Conservation (phyloP, 257 asterid genomes). For the Scutellaria baicalensis region DNA sequence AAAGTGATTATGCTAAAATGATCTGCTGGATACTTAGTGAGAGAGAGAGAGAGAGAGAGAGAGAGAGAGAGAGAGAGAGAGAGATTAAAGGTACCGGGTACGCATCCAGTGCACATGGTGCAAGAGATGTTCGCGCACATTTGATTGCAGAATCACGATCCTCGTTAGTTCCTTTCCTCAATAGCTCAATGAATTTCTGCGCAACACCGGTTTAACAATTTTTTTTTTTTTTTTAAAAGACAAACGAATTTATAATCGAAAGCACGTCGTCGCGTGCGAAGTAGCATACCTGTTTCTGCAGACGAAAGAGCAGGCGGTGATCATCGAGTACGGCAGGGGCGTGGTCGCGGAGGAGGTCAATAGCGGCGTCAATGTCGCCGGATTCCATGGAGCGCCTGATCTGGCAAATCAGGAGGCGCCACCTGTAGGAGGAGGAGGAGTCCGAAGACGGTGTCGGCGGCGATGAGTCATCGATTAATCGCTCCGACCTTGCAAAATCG, state of each 20-base stretch:
- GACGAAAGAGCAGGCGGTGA: conserved; percentile 89
- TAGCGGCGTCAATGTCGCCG: conserved; percentile 78
- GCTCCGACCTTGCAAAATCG: conserved; percentile 89
- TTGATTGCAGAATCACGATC: conserved; percentile 78
- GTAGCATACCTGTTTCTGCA: conserved; percentile 80
- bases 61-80: background rate
- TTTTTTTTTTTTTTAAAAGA: too few species aligned
- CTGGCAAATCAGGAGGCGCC: conserved; percentile 77
- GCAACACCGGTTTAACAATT: background rate
- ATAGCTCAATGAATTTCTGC: conserved; percentile 85
- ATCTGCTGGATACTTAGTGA: background rate
- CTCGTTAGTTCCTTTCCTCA: conserved; percentile 76
- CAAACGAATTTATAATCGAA: background rate
- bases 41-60: background rate
- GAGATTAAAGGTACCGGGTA: conserved; percentile 62
- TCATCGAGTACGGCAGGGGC: conserved; percentile 74
- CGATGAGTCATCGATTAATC: conserved; percentile 57
- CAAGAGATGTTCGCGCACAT: conserved; percentile 70
- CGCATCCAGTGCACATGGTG: conserved; percentile 95
- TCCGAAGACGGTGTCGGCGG: conserved; percentile 30
- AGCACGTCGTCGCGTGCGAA: background rate
- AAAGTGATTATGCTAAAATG: background rate
- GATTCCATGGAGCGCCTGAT: conserved; percentile 66
- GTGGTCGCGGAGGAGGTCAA: conserved; percentile 53
- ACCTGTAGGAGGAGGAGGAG: conserved; percentile 60